Evolutionary conservation across 1,284 basidiomycete species (phyloP), one percentile per base, ranked within the genome.

Genomic region (Kalmanozyma brasiliensis): DNA sequence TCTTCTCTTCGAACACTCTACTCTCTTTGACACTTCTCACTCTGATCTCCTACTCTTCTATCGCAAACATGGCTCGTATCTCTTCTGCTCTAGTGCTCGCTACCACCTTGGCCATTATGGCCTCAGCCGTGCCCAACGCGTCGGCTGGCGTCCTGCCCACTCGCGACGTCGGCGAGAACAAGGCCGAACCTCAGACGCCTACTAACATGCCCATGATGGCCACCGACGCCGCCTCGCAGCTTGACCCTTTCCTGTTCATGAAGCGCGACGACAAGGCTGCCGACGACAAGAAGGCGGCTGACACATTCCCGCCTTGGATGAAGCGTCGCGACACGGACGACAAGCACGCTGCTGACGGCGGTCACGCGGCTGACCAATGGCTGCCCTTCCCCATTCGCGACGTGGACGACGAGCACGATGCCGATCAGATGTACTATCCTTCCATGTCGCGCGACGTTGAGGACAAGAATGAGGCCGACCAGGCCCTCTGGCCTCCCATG

Each of bases 51-150:
- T 20, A 23, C 30, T 37, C 7, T 49, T 29, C 19, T 16, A 11
- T 43, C 19, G 57, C 57, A 32, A 49, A n/a, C 33, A 63, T 63
- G 60, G 32, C 60, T 63, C 53, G 60, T 2, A 52, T 63, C 60
- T 57, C 53, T 48, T 57, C 52, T 14, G 11, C 37, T 32, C 34
- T 63, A 4, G 16, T 43, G 17, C 9, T 63, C 13, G 49, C 52
- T 16, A 24, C 45, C 22, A 30, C 41, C 34, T 23, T 63, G 33
- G 48, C 52, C 42, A 40, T 52, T 14, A 33, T 56, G 32, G 36
- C 42, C 52, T 4, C 38, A 4, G 26, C 38, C 19, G 22, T 37
- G 11, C 33, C 43, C 36, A 29, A 20, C n/a, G 30, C 34, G 17
- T 40, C 49, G 4, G 60, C 53, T 20, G 49, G 29, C 11, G 11